These are phyloP conservation scores for Lippia alba DNA, from an alignment of 305 asterid species.

Conservation along the genomic window DNA sequence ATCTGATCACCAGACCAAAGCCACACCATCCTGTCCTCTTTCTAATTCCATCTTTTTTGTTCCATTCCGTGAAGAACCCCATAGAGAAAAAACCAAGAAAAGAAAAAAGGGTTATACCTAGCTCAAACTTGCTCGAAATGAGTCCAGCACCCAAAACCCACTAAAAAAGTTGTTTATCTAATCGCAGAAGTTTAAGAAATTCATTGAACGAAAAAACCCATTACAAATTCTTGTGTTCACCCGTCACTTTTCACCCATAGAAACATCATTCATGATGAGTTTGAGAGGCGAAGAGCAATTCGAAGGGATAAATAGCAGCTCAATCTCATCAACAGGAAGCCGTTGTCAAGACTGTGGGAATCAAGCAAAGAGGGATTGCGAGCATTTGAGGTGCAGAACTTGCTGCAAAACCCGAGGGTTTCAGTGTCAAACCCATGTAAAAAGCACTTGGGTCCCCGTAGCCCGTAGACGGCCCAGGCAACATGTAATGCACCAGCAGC, in stretches of 20 bases:
- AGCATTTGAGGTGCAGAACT: conserved; percentile 68
- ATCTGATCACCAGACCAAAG: conserved; percentile 24
- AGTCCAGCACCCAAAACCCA: conserved; percentile 17
- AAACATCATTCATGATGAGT: too few relatives aligned
- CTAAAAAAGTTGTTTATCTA: conserved; percentile 12
- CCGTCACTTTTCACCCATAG: background rate
- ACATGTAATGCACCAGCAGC: conserved; percentile 43
- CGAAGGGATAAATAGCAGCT: conserved; percentile 25
- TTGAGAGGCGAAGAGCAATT: conserved; percentile 40
- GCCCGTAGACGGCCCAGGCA: conserved; percentile 58
- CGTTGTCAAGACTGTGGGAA: conserved; percentile 88
- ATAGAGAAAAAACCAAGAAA: background rate
- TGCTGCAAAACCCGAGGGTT: conserved; percentile 84
- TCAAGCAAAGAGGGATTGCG: conserved; percentile 81
- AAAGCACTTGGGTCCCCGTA: conserved; percentile 87
- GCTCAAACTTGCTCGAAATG: conserved; percentile 18
- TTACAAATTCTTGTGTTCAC: background rate
- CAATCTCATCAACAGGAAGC: conserved; percentile 35
- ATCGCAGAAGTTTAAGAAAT: background rate
- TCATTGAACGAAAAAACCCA: background rate
- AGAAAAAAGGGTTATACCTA: background rate
- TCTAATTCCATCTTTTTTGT: background rate
- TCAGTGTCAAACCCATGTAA: conserved; percentile 76
- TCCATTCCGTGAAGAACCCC: background rate
- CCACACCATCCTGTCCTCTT: background rate